Base-by-base conservation (phyloP, 345 rosid species). In the Tarenaya hassleriana region DNA sequence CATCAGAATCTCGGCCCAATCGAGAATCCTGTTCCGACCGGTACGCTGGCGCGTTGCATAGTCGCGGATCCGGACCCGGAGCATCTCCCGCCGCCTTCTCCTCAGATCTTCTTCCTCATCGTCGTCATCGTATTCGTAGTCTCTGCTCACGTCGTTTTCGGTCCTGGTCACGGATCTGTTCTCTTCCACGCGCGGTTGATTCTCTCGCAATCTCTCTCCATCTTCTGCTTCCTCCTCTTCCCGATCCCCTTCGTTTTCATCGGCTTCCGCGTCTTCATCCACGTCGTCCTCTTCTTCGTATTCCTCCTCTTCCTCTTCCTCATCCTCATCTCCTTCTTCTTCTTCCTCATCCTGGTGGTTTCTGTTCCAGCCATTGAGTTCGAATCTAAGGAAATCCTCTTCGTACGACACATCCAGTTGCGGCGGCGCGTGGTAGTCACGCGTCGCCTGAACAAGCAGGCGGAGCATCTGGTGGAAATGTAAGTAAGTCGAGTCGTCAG, bases 1-100 rank as follows among this genome's bases (percentile, higher is more conserved):
- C 88, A 81, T 74, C 34, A 76, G 43, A 35, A 82, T 76, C 82
- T 74, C 89, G 10, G 83, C 79, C 89, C 83, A 79, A 41, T 79
- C 87, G 2, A 79, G 81, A 63, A 79, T 79, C 62, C 86, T 70
- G 55, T 79, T 84, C 10, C 86, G 54, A n/a, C 88, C 81, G n/a
- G 75, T 64, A 49, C 86, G 64, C 1, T 77, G 51, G 34, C 78
- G 63, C n/a, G 74, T 65, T 21, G 83, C 74, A 12, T 64, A 57
- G 51, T 76, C 81, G 3, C 77, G 73, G 68, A 76, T 65, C 53
- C 74, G 73, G 8, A 69, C 63, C 12, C 72, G 77, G 17, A 76
- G 69, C 19, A 63, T 43, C 44, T 70, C 80, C 7, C 75, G 75
- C 50, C 69, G 59, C 70, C 78, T 67, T 39, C 80, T 67, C 57